A percentile compares a stretch with the other conserved stretches of the same genome.
Evolutionary conservation across 768 basidiomycete genomes (phyloP).

Genomic region (Tricholomella constricta): DNA sequence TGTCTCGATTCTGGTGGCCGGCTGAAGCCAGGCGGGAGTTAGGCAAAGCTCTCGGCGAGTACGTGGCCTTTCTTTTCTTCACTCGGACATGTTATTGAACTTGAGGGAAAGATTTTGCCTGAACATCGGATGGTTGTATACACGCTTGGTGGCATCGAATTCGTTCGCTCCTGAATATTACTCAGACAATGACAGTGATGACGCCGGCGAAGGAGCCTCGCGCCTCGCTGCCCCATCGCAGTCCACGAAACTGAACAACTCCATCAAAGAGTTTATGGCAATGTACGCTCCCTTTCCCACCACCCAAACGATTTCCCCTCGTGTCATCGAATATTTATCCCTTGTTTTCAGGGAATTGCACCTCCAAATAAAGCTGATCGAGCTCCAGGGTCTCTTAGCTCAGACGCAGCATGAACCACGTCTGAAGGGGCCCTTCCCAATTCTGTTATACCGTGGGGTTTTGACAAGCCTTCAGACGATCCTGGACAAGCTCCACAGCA

Average conservation of each 20-base stretch:
- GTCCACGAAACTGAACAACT: conserved; percentile 53
- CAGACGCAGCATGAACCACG: conserved; percentile 94
- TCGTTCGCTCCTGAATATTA: conserved; percentile 62
- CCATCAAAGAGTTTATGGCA: conserved; percentile 87
- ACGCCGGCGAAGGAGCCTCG: conserved; percentile 26
- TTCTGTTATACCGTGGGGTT: conserved; percentile 79
- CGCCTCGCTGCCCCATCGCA: conserved; percentile 36
- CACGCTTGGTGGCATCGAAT: conserved; percentile 85
- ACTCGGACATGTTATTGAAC: neutral
- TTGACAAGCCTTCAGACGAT: conserved; percentile 83
- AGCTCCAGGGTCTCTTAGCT: conserved; percentile 80
- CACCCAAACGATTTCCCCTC: neutral
- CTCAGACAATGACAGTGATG: conserved; percentile 26
- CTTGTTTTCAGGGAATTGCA: conserved; percentile 78
- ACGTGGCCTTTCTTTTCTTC: conserved; percentile 4
- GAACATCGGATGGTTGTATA: conserved; percentile 94
- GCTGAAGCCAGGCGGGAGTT: conserved; percentile 90
- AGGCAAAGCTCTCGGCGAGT: conserved; percentile 86
- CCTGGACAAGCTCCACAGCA: conserved; percentile 87
- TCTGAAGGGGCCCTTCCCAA: conserved; percentile 93
- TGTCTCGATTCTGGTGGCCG: conserved; percentile 95
- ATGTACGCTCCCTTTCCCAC: conserved; percentile 56
- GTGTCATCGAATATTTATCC: neutral
- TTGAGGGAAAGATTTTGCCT: conserved; percentile 71
- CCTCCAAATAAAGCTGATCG: conserved; percentile 87